phyloP scores from a whole-genome alignment of 768 basidiomycete species.

The Candolleomyces aberdarensis region DNA sequence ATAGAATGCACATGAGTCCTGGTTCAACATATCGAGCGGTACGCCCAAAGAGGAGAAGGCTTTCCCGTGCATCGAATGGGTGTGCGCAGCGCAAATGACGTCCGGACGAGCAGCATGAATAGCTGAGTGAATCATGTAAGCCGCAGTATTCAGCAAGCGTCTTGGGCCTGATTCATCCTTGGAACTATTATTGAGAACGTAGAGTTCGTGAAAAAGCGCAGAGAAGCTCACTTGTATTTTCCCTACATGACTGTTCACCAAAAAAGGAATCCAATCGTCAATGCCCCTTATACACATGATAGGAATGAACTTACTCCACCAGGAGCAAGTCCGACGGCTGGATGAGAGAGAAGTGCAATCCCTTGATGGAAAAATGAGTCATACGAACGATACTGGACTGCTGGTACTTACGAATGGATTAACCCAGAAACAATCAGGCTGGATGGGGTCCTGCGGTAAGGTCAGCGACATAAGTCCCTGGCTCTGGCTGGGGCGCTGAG shows the following conservation, averaged over 20 bases:
- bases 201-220: background rate
- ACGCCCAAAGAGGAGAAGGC: slow-evolving; percentile 46
- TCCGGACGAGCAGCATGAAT: slow-evolving; percentile 48
- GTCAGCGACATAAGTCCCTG: background rate
- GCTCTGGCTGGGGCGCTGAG: background rate
- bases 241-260: slow-evolving; percentile 20
- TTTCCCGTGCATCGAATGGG: slow-evolving; percentile 46
- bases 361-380: slow-evolving; percentile 17
- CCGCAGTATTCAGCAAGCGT: slow-evolving; percentile 29
- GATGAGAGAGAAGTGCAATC: slow-evolving; percentile 44
- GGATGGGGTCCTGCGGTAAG: slow-evolving; percentile 32
- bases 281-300: background rate
- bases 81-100: slow-evolving; percentile 44
- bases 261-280: background rate
- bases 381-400: background rate
- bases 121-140: slow-evolving; percentile 38
- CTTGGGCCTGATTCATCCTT: slow-evolving; percentile 27
- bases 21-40: slow-evolving; percentile 39
- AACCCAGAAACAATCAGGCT: slow-evolving; percentile 44
- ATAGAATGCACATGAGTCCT: slow-evolving; percentile 44
- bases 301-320: slow-evolving; percentile 32
- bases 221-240: slow-evolving; percentile 21
- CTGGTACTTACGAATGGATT: slow-evolving; percentile 37
- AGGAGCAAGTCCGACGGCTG: slow-evolving; percentile 42
- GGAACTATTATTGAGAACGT: slow-evolving; percentile 1